Conservation (phyloP, 2,329 filamentous ascomycete species). For the Juglanconis oblonga region DNA sequence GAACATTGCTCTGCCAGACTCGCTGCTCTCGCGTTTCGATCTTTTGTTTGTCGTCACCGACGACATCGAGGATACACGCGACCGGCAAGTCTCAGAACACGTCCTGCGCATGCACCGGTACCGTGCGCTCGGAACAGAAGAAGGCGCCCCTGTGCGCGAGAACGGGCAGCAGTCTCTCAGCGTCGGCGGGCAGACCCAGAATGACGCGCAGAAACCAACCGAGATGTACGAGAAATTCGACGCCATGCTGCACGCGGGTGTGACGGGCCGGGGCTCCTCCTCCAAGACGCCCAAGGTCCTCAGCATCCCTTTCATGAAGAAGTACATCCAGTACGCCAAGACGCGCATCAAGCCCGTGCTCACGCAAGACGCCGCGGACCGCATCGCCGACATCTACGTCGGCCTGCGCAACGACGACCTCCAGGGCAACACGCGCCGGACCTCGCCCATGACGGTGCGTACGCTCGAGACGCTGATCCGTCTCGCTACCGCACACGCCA, state of each 20-base stretch:
- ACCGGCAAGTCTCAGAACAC: slow-evolving; percentile 91
- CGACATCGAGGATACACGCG: slow-evolving; percentile 91
- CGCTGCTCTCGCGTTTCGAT: slow-evolving; percentile 96
- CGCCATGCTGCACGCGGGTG: slow-evolving; percentile 89
- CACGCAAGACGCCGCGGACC: slow-evolving; percentile 86
- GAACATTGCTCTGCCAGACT: slow-evolving; percentile 96
- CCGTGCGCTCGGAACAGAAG: slow-evolving; percentile 86
- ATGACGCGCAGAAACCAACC: slow-evolving; percentile 69
- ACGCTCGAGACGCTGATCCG: slow-evolving; percentile 98
- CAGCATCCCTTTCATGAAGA: slow-evolving; percentile 98
- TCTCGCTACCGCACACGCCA: slow-evolving; percentile 93
- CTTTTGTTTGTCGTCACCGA: slow-evolving; percentile 96
- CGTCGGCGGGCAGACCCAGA: slow-evolving; percentile 78
- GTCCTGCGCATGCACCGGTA: slow-evolving; percentile 97
- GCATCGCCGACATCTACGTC: slow-evolving; percentile 88
- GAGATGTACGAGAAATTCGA: slow-evolving; percentile 97
- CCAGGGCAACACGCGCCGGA: slow-evolving; percentile 88
- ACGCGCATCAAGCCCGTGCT: slow-evolving; percentile 83
- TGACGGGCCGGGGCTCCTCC: slow-evolving; percentile 73
- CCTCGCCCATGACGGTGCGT: slow-evolving; percentile 93
- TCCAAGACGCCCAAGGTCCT: slow-evolving; percentile 80
- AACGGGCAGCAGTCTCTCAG: slow-evolving; percentile 79
- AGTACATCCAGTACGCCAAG: slow-evolving; percentile 99
- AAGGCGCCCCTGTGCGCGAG: slow-evolving; percentile 91
- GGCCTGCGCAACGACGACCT: slow-evolving; percentile 93